Conservation (phyloP, 2,329 filamentous ascomycete genomes). For the Zalaria obscura region DNA sequence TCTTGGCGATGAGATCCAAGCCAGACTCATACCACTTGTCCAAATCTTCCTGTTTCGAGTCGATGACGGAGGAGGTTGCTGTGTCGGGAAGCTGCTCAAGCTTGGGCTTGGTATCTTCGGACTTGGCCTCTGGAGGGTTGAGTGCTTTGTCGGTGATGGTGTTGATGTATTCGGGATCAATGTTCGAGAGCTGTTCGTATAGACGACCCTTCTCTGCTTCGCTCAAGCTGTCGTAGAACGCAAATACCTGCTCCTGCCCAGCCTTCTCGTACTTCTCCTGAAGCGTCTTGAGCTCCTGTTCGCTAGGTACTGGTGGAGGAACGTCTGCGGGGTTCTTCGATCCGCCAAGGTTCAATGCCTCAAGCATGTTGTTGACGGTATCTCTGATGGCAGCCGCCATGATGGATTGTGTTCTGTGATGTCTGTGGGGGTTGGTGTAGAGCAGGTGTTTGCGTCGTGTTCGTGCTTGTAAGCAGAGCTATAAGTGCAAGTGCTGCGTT, state of each 20-base stretch:
- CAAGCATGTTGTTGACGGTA: constrained; percentile 23
- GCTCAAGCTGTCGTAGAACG: constrained; percentile 72
- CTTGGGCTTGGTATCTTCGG: constrained; percentile 34
- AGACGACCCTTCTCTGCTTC: constrained; percentile 60
- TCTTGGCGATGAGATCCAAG: constrained; percentile 49
- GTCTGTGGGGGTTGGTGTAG: background rate
- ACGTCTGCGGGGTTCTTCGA: constrained; percentile 16
- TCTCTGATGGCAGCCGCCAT: constrained; percentile 29
- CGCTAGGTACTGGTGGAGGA: constrained; percentile 39
- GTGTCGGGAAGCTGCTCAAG: constrained; percentile 82
- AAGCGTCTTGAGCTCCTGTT: constrained; percentile 53
- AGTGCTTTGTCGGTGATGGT: constrained; percentile 70
- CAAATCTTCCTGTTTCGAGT: constrained; percentile 66
- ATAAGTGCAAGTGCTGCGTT: too few relatives aligned
- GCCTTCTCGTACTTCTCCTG: constrained; percentile 60
- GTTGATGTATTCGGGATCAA: constrained; percentile 81
- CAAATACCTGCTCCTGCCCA: constrained; percentile 68
- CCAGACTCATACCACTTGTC: constrained; percentile 69
- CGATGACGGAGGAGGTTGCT: constrained; percentile 79
- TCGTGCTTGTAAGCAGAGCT: too few relatives aligned
- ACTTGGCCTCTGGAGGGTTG: constrained; percentile 52
- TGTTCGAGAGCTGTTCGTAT: constrained; percentile 65
- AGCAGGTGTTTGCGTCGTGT: too few relatives aligned
- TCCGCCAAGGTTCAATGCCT: constrained; percentile 25
- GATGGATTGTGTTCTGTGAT: constrained; percentile 3